Conservation (phyloP, 192 early-diverging fungal species). For the Pilaira anomala region DNA sequence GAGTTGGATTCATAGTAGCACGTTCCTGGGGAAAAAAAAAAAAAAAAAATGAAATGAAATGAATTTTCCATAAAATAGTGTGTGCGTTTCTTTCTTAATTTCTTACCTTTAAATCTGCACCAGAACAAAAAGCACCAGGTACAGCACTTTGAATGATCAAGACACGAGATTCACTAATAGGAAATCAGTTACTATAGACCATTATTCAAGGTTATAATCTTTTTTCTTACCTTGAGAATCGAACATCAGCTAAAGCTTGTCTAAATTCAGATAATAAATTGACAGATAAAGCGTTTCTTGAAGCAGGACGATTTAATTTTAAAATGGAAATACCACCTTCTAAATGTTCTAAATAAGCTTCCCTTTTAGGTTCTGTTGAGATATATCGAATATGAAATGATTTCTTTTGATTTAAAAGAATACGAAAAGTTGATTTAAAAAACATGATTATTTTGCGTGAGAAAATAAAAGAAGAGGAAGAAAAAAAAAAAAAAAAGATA, state of each 20-base stretch:
- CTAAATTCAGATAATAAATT: conserved; percentile 72
- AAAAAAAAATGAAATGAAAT: not conserved
- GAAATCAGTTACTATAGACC: not conserved
- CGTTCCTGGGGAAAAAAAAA: conserved; percentile 59
- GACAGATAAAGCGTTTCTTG: conserved; percentile 88
- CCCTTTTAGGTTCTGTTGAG: not conserved
- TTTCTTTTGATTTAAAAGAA: too few relatives aligned
- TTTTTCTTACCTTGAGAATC: conserved; percentile 65
- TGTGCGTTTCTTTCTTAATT: not conserved
- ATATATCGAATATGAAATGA: too few relatives aligned
- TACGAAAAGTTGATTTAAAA: too few relatives aligned
- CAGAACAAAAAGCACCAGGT: conserved; percentile 86
- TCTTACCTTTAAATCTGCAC: conserved; percentile 87
- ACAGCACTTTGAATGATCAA: conserved; percentile 80
- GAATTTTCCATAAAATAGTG: not conserved
- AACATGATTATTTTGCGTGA: too few relatives aligned
- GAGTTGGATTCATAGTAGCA: conserved; percentile 65
- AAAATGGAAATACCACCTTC: conserved; percentile 73
- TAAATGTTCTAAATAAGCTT: conserved; percentile 43
- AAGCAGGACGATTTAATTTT: conserved; percentile 77
- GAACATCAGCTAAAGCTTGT: conserved; percentile 56
- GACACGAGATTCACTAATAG: conserved; percentile 61
- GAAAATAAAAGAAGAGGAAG: too few relatives aligned
- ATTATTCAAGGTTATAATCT: not conserved
- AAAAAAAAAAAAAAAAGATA: too few relatives aligned